Base-by-base conservation (phyloP, 2,329 filamentous ascomycete species). In the Colletotrichum sansevieriae region DNA sequence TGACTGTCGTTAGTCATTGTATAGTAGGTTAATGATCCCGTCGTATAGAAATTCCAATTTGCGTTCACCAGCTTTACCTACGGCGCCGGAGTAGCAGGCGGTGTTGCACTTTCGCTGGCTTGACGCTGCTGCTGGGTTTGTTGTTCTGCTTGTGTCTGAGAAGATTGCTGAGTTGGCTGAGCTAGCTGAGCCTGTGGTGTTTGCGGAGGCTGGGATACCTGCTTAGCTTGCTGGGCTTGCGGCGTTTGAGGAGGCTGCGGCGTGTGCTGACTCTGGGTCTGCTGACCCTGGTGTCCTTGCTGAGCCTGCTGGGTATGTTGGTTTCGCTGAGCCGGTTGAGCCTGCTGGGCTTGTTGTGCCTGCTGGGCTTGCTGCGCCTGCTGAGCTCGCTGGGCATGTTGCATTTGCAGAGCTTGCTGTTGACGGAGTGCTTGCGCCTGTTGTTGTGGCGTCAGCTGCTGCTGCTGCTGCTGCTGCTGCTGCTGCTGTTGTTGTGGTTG, bases 101-200 rank as follows among this genome's bases (percentile, higher is more conserved):
- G 80, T 9, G 81, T 82, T 41, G 79, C 80, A 46, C 80, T 82
- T 44, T 78, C 78, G 47, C 81, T 82, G 13, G 78, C 72, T 61
- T 81, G 78, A 43, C 80, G 78, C 58, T 73, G 75, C 67, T 75
- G 74, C 43, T 76, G 70, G 7, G 74, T 10, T 35, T 29, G 74
- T 41, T 56, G 56, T n/a, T 46, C 44, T 25, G 44, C 54, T 13
- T 76, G 75, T 41, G 70, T 71, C 44, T 73, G 74, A 47, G 35
- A 59, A 72, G 65, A 75, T 68, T 56, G 71, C 72, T 73, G 78
- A 25, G 74, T 77, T 20, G 77, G 76, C 2, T 71, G 74, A 10
- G 54, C 62, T 41, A 65, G 63, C 58, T 72, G 51, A 22, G 73
- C 75, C 44, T 79, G 78, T 33, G 68, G 68, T 54, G 76, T 72